Percentiles rank a stretch among this genome's conserved stretches.
Evolutionary conservation across 306 rosid genomes (phyloP).

Genomic region (Cucumis cinereus): DNA sequence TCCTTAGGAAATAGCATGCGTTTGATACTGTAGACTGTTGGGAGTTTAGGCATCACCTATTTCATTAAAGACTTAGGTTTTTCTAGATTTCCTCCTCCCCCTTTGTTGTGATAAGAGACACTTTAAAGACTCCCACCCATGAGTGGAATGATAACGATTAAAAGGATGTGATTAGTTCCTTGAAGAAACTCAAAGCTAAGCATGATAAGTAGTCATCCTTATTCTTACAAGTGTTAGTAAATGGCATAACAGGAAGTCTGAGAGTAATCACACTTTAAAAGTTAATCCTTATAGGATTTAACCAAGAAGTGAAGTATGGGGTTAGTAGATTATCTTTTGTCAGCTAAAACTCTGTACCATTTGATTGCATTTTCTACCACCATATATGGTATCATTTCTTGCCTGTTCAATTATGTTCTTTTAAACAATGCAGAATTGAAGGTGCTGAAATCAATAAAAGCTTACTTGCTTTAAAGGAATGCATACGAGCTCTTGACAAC

Average conservation of each 20-base stretch:
- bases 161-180: not conserved
- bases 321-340: not conserved
- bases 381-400: conserved; percentile 2
- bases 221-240: not conserved
- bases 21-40: not conserved
- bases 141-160: not conserved
- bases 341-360: not conserved
- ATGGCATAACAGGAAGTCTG: not conserved
- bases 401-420: conserved; percentile 8
- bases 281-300: not conserved
- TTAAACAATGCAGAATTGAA: conserved; percentile 72
- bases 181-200: not conserved
- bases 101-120: not conserved
- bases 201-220: not conserved
- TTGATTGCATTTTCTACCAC: conserved; percentile 2
- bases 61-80: not conserved
- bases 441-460: conserved; percentile 99
- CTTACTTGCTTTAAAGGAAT: conserved; percentile 95
- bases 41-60: not conserved
- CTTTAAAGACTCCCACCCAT: not conserved
- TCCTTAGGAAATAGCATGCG: not conserved
- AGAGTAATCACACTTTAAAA: not conserved
- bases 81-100: not conserved
- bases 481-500: conserved; percentile 96
- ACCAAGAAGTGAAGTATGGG: not conserved